Base-by-base conservation (phyloP, 2,329 filamentous ascomycete species). In the Apiospora pterosperma region DNA sequence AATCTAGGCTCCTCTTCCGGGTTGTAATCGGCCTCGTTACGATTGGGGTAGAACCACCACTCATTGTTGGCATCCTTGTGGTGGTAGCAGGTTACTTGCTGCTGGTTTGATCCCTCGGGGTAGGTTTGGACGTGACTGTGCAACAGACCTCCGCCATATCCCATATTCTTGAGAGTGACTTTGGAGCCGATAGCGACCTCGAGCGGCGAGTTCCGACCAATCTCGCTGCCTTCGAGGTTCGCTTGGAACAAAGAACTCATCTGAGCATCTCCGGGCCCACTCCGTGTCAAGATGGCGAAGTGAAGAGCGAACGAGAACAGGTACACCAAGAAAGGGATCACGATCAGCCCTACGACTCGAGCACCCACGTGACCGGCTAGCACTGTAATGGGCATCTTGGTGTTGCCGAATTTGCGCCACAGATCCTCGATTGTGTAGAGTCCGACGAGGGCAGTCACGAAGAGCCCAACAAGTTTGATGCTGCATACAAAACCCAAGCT, bases 11-110 rank as follows among this genome's bases (percentile, higher is more conserved):
- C 85, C n/a, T 82, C 88, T 66, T 92, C 88, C 5, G 87, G 79
- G 72, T 94, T 84, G 74, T 89, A 97, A 21, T 91, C 90, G 28
- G 85, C 80, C 65, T 97, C 87, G 63, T 84, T 80, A 68, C 96
- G 92, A 81, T 95, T 97, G 31, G 96, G 96, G 78, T 97, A 97
- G 80, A 99, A 94, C 81, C 96, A 97, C 96, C 96, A 99, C 78
- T 99, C 96, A 77, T 99, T 99, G 87, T 99, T 99, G 77, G 95
- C 86, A 83, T 99, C 96, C 78, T 99, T 99, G 85, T 99, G 96
- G 80, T 99, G 96, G 80, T 99, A 99, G 84, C 96, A 99, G 68
- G 96, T 99, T 67, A 99, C 90, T 78, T 99, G 96, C 79, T 99
- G 96, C 80, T 99, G 96, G 62, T 82, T 82, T 41, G 96, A 98